Base-by-base conservation (phyloP, 306 rosid species). In the barrel medic (Medicago truncatula) region DNA sequence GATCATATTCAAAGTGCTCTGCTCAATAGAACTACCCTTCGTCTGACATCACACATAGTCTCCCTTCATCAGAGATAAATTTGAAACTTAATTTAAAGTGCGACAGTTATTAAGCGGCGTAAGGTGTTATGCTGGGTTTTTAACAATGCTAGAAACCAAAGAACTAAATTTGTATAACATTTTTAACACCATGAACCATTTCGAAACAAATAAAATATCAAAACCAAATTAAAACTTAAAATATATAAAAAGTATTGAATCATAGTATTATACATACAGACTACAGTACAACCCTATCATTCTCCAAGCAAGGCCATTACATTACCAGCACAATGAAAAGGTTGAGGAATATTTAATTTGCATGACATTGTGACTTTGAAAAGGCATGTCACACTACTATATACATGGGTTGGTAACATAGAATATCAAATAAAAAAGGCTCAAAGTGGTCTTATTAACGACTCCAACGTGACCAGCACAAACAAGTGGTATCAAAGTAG, bases 371-470 rank as follows among this genome's bases (percentile, higher is more conserved):
- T 18, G 17, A 34, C 31, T 59, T 59, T 4, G 9, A 39, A 52
- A 79, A 72, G 60, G 44, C 40, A 52, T 23, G 36, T 15, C n/a
- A 79, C 15, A 40, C 46, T 78, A 58, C 40, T 54, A 82, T 36
- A 21, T 16, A 31, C 40, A 61, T 61, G 44, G 28, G 1, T 23
- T 23, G 28, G 52, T 54, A 74, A 47, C 36, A 60, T 57, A 80
- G 80, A 71, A 79, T 64, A 63, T 62, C 73, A 47, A 78, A 64
- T 11, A 56, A 44, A 23, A 67, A 41, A 69, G 15, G 63, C 78
- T 44, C 65, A 72, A 58, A 76, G 73, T 83, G 84, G 63, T 50
- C 73, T 75, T 79, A 76, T 74, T 63, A 36, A 28, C 31, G 31
- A 28, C 4, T 28, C 31, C 31, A 28, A 28, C 31, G 31, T 28